Evolutionary conservation across 164 flowering plant genomes (phyloP), one percentile per base, ranked within the genome.

Genomic region (Stephania cephalantha): DNA sequence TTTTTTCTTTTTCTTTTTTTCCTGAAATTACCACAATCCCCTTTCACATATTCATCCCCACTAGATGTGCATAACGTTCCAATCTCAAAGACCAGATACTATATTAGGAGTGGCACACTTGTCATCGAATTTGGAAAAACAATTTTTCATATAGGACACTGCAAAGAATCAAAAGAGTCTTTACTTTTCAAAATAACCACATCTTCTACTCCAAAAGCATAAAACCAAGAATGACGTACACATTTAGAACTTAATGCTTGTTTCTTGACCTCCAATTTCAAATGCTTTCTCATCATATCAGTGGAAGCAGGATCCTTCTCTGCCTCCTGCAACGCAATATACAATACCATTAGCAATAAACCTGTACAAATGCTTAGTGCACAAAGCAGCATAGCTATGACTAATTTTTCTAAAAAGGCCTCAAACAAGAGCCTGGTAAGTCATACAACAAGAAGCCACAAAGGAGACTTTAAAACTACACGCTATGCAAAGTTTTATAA

Each of bases 211-310:
- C 64, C 64, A 58, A 15, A 15, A 58, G 64, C 4, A 17, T 58
- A 18, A 58, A 58, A 58, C 6, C 18, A n/a, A 42, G 29, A 75
- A 46, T 18, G 61, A 71, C 75, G 55, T 73, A 79, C 81, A 77
- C 73, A 75, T 70, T 71, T 68, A 9, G 78, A 70, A 77, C 79
- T 45, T 58, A 46, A 45, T 48, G 73, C 13, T 46, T 74, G 75
- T 67, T 66, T 45, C 65, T 25, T 70, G 12, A 72, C 73, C 42
- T 81, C 78, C 25, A 64, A 46, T 25, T 78, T 81, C n/a, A 35
- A 20, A 42, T 73, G 77, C 75, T 79, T 81, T 42, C 67, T 78
- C 53, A 29, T 53, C 72, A 77, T 52, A 74, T 64, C 78, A 5
- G 17, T 17, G 6, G 71, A 25, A 65, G 72, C 63, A 30, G 63